These are phyloP conservation scores for Onygena corvina DNA, from an alignment of 2,329 filamentous ascomycete genomes.

Conservation along the genomic window DNA sequence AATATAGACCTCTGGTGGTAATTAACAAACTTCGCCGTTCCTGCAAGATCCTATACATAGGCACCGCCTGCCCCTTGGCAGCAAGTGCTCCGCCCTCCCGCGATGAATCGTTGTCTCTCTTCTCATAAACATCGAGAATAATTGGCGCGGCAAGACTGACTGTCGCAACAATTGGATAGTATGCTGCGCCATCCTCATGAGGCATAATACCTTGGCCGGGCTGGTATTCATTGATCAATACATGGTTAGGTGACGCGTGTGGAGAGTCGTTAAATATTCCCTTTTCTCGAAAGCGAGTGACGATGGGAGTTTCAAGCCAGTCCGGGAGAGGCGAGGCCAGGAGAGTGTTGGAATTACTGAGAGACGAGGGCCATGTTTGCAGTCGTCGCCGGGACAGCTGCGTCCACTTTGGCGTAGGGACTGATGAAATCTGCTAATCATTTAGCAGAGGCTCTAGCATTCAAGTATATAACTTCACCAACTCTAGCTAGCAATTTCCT, in stretches of 20 bases:
- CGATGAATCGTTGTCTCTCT: slow-evolving; percentile 39
- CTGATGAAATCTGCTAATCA: slow-evolving; percentile 38
- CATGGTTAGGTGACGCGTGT: slow-evolving; percentile 72
- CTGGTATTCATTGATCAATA: slow-evolving; percentile 83
- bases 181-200: slow-evolving; percentile 84
- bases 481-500: slow-evolving; percentile 42
- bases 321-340: slow-evolving; percentile 57
- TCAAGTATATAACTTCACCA: not conserved
- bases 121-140: slow-evolving; percentile 64
- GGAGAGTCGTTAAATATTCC: slow-evolving; percentile 52
- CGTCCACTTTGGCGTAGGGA: slow-evolving; percentile 70
- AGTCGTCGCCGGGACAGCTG: slow-evolving; percentile 77
- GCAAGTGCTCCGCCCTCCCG: slow-evolving; percentile 28
- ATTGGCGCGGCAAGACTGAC: slow-evolving; percentile 69
- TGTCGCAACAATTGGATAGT: slow-evolving; percentile 78
- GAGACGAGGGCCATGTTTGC: slow-evolving; percentile 77
- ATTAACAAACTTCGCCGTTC: slow-evolving; percentile 63
- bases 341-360: slow-evolving; percentile 62
- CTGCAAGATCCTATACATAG: slow-evolving; percentile 56
- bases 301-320: slow-evolving; percentile 61
- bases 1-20: slow-evolving; percentile 44
- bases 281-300: slow-evolving; percentile 41
- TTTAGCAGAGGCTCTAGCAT: not conserved
- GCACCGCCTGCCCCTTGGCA: slow-evolving; percentile 18
- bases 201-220: slow-evolving; percentile 91